Evolutionary conservation across 768 basidiomycete species (phyloP).

Genomic region (Kwoniella sp.): DNA sequence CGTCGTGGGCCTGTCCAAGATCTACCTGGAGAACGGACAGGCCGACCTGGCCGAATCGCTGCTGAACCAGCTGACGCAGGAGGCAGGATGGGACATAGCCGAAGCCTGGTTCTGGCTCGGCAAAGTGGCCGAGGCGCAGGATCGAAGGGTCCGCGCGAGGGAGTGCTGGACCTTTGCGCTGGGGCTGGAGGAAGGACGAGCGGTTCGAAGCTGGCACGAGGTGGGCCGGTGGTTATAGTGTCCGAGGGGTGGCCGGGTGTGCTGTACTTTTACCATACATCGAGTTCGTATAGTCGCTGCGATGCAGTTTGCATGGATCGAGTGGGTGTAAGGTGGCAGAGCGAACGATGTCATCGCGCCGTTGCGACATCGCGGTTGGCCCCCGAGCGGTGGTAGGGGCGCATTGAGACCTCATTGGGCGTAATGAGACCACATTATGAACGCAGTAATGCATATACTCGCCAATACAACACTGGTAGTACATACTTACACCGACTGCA

Average conservation of each 20-base stretch:
- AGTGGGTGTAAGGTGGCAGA: too few relatives aligned
- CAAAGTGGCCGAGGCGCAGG: constrained; percentile 70
- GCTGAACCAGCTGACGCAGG: constrained; percentile 69
- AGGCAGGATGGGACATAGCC: constrained; percentile 79
- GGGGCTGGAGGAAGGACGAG: constrained; percentile 50
- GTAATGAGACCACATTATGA: too few relatives aligned
- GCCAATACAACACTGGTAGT: too few relatives aligned
- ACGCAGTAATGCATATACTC: too few relatives aligned
- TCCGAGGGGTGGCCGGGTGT: neutral
- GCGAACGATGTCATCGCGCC: too few relatives aligned
- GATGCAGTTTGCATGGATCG: too few relatives aligned
- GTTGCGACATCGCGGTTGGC: too few relatives aligned
- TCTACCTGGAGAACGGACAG: constrained; percentile 63
- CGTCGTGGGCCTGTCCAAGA: constrained; percentile 68
- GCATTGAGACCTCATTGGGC: too few relatives aligned
- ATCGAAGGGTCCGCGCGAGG: constrained; percentile 61
- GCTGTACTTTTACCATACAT: too few relatives aligned
- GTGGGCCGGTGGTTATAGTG: constrained; percentile 13
- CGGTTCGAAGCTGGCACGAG: constrained; percentile 42
- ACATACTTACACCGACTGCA: too few relatives aligned
- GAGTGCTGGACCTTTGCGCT: constrained; percentile 72
- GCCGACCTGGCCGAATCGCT: constrained; percentile 79
- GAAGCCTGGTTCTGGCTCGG: constrained; percentile 94
- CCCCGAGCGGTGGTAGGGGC: too few relatives aligned
- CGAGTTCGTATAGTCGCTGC: too few relatives aligned